Conservation (phyloP, 148 eudicot species). For the Silene latifolia region DNA sequence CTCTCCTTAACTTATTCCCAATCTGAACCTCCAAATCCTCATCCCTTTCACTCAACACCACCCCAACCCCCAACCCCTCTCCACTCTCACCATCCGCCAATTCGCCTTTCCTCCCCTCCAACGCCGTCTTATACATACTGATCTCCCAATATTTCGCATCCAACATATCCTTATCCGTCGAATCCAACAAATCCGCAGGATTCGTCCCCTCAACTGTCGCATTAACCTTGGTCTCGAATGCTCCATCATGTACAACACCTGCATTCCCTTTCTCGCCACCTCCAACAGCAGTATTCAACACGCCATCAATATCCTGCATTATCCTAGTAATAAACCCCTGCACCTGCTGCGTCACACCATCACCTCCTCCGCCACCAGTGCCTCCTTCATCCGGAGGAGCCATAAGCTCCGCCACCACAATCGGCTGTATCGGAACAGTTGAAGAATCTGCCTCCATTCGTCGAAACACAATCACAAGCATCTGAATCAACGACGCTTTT, state of each 20-base stretch:
- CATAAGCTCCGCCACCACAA: conserved; percentile 98
- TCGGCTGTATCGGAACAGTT: conserved; percentile 84
- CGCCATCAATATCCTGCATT: conserved; percentile 82
- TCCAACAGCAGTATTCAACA: conserved; percentile 44
- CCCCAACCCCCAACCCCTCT: not conserved
- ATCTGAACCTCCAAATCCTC: conserved; percentile 95
- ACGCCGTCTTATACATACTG: conserved; percentile 92
- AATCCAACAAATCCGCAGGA: conserved; percentile 94
- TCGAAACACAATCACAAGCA: conserved; percentile 91
- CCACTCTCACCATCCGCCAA: conserved; percentile 63
- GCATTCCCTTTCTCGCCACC: conserved; percentile 26
- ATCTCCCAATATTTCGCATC: conserved; percentile 99
- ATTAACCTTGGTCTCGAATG: conserved; percentile 69
- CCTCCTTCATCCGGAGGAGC: conserved; percentile 72
- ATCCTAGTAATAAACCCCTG: conserved; percentile 91
- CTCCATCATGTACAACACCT: conserved; percentile 67
- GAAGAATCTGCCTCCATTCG: conserved; percentile 98
- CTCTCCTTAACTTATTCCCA: conserved; percentile 91
- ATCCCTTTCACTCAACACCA: conserved; percentile 48
- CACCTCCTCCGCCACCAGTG: conserved; percentile 43
- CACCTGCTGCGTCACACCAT: conserved; percentile 69
- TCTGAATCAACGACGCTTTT: conserved; percentile 87
- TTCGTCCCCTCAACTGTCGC: conserved; percentile 88
- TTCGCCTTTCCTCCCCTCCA: conserved; percentile 96
- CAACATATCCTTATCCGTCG: conserved; percentile 98